These are phyloP conservation scores for Parietichytrium sp. DNA, from an alignment of 108 stramenopile genomes.

Conservation along the genomic window DNA sequence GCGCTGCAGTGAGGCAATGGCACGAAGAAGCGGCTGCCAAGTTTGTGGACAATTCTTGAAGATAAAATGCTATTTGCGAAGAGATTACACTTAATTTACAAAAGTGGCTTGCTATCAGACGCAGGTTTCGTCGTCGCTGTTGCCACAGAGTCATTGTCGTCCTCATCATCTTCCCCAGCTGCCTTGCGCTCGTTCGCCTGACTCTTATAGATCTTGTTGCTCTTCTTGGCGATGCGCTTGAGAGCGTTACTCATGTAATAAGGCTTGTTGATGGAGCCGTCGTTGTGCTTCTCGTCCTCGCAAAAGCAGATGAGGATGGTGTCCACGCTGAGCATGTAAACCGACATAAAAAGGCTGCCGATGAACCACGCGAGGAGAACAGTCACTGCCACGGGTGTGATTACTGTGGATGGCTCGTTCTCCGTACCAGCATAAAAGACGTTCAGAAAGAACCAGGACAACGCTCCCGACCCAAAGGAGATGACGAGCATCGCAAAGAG, in stretches of 20 bases:
- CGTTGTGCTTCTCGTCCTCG: slow-evolving; percentile 42
- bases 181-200: neutral
- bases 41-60: too few species aligned
- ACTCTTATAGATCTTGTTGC: slow-evolving; percentile 32
- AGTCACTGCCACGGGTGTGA: slow-evolving; percentile 32
- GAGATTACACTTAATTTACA: too few species aligned
- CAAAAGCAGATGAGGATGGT: slow-evolving; percentile 51
- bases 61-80: too few species aligned
- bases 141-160: neutral
- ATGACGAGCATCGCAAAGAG: slow-evolving; percentile 41
- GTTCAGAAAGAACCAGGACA: neutral
- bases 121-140: neutral
- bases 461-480: neutral
- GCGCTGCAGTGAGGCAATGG: too few species aligned
- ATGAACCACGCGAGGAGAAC: slow-evolving; percentile 44
- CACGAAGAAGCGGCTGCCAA: too few species aligned
- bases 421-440: neutral
- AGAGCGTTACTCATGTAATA: slow-evolving; percentile 25
- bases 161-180: neutral
- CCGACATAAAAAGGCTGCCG: slow-evolving; percentile 40
- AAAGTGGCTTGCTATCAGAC: neutral
- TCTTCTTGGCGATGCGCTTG: neutral
- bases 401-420: neutral
- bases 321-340: slow-evolving; percentile 43
- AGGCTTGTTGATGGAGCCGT: neutral